Base-by-base conservation (phyloP, 495 filamentous ascomycete genomes). In the Aspergillus campestris region DNA sequence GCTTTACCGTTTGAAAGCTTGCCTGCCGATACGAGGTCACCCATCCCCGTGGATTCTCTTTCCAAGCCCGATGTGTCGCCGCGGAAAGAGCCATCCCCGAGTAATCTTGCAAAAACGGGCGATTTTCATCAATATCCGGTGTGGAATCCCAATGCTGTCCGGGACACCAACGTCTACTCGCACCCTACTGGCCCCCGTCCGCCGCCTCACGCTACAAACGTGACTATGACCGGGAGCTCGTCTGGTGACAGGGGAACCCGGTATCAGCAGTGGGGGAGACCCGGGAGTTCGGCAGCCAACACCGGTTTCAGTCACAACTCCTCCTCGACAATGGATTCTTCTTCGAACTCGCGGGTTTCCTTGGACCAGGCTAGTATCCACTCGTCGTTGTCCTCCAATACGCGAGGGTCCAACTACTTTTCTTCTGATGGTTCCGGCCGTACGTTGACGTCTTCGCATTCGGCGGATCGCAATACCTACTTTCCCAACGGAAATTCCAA, bases 71-170 rank as follows among this genome's bases (percentile, higher is more conserved):
- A 89, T 31, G 74, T 84, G 47, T 76, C 76, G 48, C 70, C 75
- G 24, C 75, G 81, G 47, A 79, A 78, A 56, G 86, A 92, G 38
- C 86, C 83, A 34, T 73, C 83, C 37, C 86, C 89, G 11, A 84
- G 89, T 64, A 84, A 90, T 56, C 64, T 94, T 31, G 89, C 85
- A 60, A 89, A 86, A 62, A 80, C 77, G 14, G 74, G 72, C 38
- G 91, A 96, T 57, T 96, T 80, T 57, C 88, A 96, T 63, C 91
- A 95, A 56, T 95, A 95, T 65, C 89, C 89, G 7, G 76, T 74
- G 13, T 82, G 85, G 68, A 79, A 85, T 45, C 72, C 80, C 31
- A 50, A 67, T 2, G 53, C 63, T 29, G 50, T 58, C 38, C 69
- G 70, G 14, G 56, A 67, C 43, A 62, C 63, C 28, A 73, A 72